Base-by-base conservation (phyloP, 1,139 yeast genomes). In the Pichia sp. region DNA sequence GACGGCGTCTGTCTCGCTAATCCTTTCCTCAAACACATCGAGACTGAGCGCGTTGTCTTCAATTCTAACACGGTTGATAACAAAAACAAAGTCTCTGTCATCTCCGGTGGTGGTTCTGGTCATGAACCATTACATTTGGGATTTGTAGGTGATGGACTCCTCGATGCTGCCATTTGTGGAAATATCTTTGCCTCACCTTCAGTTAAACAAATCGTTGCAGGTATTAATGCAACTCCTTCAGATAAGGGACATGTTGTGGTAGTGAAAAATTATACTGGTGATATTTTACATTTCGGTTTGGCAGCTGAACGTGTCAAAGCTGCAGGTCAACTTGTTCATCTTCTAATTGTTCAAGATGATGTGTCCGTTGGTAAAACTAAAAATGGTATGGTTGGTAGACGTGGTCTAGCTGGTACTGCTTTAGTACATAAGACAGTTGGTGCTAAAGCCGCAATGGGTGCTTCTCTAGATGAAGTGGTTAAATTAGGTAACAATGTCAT, bases 51-150 rank as follows among this genome's bases (percentile, higher is more conserved):
- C 47, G 82, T 85, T 2, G 73, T 85, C 11, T 81, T 67, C 62
- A 63, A 64, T 39, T 59, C 67, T 6, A 41, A 53, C 3, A 55
- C 63, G 27, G 27, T 13, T n/a, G n/a, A n/a, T n/a, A 37, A 53
- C n/a, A 59, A 62, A 20, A 59, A 62, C 21, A 78, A 81, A 50
- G 80, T 87, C 31, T 72, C 86, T 4, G 51, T 88, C 36, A 63
- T 88, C 20, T 78, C 95, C 31, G 96, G 96, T 39, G 97, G 97
- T 38, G 97, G 97, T 22, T 78, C 91, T 9, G 97, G 97, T 26
- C 97, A 88, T 56, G 96, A 88, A 59, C 96, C 96, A 22, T 68
- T 88, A 8, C 96, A 87, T 54, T 91, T 84, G 5, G 96, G 96
- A 0, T 87, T 76, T 55, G 91, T 88, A 12, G 96, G 96, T 6